Base-by-base conservation (phyloP, 2,329 filamentous ascomycete genomes). In the Colletotrichum coccodes region DNA sequence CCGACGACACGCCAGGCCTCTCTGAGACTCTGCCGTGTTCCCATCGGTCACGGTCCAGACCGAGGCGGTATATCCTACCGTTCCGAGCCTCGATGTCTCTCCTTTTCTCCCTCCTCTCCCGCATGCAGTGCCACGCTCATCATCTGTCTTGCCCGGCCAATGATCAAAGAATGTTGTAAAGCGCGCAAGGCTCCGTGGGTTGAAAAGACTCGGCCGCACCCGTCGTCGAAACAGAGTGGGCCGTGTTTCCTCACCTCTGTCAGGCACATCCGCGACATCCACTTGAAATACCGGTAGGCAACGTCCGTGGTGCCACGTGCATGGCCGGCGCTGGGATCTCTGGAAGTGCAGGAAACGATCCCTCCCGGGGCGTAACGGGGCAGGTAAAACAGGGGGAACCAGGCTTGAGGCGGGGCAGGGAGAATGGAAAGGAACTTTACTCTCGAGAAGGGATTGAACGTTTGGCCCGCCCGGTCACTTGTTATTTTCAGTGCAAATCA, bases 281-380 rank as follows among this genome's bases (percentile, higher is more conserved):
- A 18, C 16, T 16, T 23, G 23, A 49, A 50, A 23, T 12, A n/a
- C n/a, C n/a, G n/a, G n/a, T n/a, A 42, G 54, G 11, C 14, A 64
- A 52, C 30, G 62, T 60, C 54, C 36, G 62, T 52, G 62, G 34
- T 59, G 54, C 62, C 62, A 64, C 46, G 62, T 64, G 62, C 44
- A 6, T 16, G 23, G 1, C 14, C 7, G 12, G 34, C 21, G 52
- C 52, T 12, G 34, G 14, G 14, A 14, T n/a, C 32, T 3, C 52
- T 8, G 2, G 52, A 28, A 14, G 7, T 8, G 52, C n/a, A n/a
- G 16, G n/a, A 40, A 12, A 16, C 34, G 52, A 6, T 18, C 14
- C 47, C 47, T 26, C 26, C 47, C 52, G 4, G 18, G 6, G n/a
- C 14, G 16, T 46, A 26, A n/a, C 26, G 11, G n/a, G 4, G 21